Percentiles rank a stretch among this genome's conserved stretches.
These are phyloP conservation scores for Blastobotrys muscicola DNA, from an alignment of 805 yeast species.

Conservation along the genomic window DNA sequence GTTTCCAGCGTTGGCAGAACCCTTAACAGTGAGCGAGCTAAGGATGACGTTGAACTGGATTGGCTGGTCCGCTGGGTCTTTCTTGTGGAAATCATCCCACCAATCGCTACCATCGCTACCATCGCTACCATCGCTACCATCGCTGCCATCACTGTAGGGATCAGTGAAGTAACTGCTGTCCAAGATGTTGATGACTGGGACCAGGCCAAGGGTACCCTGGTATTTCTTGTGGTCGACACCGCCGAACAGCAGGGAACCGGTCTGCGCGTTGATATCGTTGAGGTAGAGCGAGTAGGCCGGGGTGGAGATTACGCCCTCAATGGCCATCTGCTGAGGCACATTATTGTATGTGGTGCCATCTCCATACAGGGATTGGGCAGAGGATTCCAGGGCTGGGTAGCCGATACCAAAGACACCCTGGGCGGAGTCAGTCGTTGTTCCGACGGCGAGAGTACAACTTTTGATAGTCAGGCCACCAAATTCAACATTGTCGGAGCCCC, in stretches of 20 bases:
- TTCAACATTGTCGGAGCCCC: conserved; percentile 53
- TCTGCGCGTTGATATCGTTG: conserved; percentile 22
- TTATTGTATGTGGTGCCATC: too few relatives aligned
- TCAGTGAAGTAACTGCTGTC: not conserved
- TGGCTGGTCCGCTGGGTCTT: too few relatives aligned
- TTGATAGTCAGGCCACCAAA: conserved; percentile 41
- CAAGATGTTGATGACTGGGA: conserved; percentile 23
- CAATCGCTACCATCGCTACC: too few relatives aligned
- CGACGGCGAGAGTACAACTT: conserved; percentile 64
- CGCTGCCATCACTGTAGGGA: too few relatives aligned
- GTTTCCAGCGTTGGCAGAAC: not conserved
- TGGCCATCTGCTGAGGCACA: conserved; percentile 50
- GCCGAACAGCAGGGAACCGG: conserved; percentile 37
- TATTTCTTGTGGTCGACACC: conserved; percentile 36
- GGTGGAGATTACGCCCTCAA: conserved; percentile 32
- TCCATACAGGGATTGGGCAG: too few relatives aligned
- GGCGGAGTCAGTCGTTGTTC: conserved; percentile 51
- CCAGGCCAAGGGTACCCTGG: conserved; percentile 28
- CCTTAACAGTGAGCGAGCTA: conserved; percentile 5
- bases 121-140: too few relatives aligned
- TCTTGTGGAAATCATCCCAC: too few relatives aligned
- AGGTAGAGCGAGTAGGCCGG: conserved; percentile 39
- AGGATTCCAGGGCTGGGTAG: conserved; percentile 24
- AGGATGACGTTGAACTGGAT: conserved; percentile 4
- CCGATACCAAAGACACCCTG: conserved; percentile 41